Conservation (phyloP, 176 grass and related monocot genomes). For the Oropetium thomaeum region DNA sequence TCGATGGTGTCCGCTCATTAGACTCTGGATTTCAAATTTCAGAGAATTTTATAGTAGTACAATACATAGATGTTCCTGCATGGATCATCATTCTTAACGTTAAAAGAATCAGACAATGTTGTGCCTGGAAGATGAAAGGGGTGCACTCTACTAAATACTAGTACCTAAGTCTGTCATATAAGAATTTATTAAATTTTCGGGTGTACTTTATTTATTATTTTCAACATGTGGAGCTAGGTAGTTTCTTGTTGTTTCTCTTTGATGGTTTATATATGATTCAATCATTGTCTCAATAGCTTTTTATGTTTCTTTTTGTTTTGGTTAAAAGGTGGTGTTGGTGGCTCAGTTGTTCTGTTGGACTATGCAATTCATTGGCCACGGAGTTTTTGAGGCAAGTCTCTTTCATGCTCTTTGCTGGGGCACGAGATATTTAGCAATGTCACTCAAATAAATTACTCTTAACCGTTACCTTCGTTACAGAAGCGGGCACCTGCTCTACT, state of each 20-base stretch:
- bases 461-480: constrained; percentile 36
- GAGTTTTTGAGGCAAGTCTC: constrained; percentile 79
- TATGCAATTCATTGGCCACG: constrained; percentile 93
- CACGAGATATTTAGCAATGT: neutral
- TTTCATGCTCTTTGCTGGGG: neutral
- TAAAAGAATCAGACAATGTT: neutral
- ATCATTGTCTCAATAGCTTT: neutral
- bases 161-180: neutral
- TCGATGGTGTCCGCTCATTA: neutral
- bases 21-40: no score
- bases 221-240: neutral
- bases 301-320: neutral
- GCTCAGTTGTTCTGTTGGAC: constrained; percentile 84
- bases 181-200: neutral
- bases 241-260: neutral
- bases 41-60: neutral
- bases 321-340: constrained; percentile 73
- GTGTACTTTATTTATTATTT: neutral
- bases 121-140: neutral
- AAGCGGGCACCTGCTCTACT: constrained; percentile 81
- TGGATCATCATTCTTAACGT: neutral
- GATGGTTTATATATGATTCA: constrained; percentile 3
- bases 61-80: neutral
- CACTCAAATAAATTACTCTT: neutral
- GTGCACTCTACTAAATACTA: neutral